Percentiles rank a stretch among this genome's conserved stretches.
phyloP scores from a whole-genome alignment of 2,329 filamentous ascomycete species.

The Cadophora sp. region DNA sequence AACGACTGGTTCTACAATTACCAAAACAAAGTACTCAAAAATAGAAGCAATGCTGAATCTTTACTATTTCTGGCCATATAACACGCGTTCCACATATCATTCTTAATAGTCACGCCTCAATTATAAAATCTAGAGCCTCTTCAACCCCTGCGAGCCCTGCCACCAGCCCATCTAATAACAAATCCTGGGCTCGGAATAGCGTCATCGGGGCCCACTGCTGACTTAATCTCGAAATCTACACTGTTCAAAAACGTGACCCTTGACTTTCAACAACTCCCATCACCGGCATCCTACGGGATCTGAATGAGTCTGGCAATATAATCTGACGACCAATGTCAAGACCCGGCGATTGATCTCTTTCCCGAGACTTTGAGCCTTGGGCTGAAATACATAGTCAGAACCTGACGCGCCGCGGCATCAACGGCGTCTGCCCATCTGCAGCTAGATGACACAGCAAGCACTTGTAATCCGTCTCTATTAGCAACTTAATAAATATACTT shows the following conservation, averaged over 20 bases:
- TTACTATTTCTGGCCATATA: background rate
- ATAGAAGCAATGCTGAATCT: background rate
- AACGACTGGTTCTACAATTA: background rate
- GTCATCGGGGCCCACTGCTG: conserved; percentile 11
- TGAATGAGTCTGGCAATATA: background rate
- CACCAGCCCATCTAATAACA: conserved; percentile 3
- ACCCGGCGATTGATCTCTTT: background rate
- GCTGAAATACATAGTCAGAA: background rate
- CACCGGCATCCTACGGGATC: background rate
- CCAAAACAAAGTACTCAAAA: conserved; percentile 1
- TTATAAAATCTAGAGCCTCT: background rate
- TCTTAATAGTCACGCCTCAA: background rate
- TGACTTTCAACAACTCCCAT: background rate
- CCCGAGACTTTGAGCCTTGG: background rate
- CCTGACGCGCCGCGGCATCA: background rate
- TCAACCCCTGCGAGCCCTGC: background rate
- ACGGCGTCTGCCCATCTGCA: background rate
- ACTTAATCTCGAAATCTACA: conserved; percentile 7
- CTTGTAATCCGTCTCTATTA: background rate
- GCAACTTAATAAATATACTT: background rate
- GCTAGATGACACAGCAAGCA: background rate
- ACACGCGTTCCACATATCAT: background rate
- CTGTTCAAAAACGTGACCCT: background rate
- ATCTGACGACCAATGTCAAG: background rate
- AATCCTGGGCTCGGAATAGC: conserved; percentile 13